A percentile compares a stretch with the other conserved stretches of the same genome.
Evolutionary conservation across 805 yeast genomes (phyloP).

Genomic region (Kodamaea fukazawae): DNA sequence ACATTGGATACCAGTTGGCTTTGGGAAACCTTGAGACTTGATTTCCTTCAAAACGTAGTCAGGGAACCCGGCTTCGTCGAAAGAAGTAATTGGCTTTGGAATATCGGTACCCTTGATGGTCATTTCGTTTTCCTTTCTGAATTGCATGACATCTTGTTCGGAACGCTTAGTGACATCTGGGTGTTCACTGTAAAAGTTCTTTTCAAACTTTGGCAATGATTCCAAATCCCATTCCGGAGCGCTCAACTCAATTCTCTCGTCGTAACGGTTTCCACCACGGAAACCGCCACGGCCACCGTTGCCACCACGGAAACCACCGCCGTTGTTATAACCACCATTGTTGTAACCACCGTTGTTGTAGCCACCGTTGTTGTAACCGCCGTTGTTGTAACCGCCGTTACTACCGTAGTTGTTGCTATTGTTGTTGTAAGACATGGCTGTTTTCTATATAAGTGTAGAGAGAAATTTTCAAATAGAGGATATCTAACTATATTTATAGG

Average conservation of each 20-base stretch:
- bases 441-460: constrained; percentile 7
- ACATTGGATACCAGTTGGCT: constrained; percentile 95
- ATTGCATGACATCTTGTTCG: constrained; percentile 66
- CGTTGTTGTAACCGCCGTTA: constrained; percentile 19
- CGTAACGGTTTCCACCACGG: constrained; percentile 35
- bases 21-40: constrained; percentile 86
- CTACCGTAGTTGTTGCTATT: constrained; percentile 10
- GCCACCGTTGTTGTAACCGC: constrained; percentile 14
- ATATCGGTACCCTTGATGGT: constrained; percentile 76
- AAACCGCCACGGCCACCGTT: constrained; percentile 38
- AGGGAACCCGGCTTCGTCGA: constrained; percentile 98
- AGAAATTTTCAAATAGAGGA: not conserved
- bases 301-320: constrained; percentile 33
- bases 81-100: constrained; percentile 89
- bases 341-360: constrained; percentile 35
- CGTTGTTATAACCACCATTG: constrained; percentile 34
- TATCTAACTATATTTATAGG: constrained; percentile 3
- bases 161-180: constrained; percentile 73
- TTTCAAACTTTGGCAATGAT: constrained; percentile 83
- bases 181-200: constrained; percentile 89
- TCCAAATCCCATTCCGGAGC: constrained; percentile 81
- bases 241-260: constrained; percentile 48
- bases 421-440: constrained; percentile 39
- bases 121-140: constrained; percentile 87
- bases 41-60: constrained; percentile 87